phyloP scores from a whole-genome alignment of 1,284 basidiomycete species.

The Sutorius eximius region DNA sequence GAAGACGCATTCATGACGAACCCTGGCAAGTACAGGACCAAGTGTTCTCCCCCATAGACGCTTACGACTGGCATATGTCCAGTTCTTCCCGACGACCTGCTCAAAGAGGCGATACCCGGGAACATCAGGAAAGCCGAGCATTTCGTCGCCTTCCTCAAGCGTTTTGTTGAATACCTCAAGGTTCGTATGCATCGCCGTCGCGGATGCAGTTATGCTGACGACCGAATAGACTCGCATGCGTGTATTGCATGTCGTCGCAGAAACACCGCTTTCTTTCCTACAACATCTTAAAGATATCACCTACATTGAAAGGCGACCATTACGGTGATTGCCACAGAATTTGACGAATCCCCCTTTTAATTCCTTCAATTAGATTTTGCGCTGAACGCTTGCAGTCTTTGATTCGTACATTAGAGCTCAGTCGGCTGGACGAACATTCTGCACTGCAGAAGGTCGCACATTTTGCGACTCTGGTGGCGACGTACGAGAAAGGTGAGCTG shows the following conservation, averaged over 20 bases:
- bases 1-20: conserved; percentile 90
- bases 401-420: conserved; percentile 91
- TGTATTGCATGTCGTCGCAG: conserved; percentile 98
- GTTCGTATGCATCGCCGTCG: conserved; percentile 40
- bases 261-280: conserved; percentile 96
- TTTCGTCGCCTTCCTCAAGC: conserved; percentile 97
- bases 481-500: conserved; percentile 89
- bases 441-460: conserved; percentile 93
- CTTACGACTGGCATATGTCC: conserved; percentile 6
- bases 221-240: conserved; percentile 84
- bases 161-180: conserved; percentile 99
- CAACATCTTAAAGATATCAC: conserved; percentile 99
- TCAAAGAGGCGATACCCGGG: conserved; percentile 95
- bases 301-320: conserved; percentile 95
- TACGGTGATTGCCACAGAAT: conserved; percentile 57
- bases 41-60: background rate
- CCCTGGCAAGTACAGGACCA: conserved; percentile 56
- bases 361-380: conserved; percentile 71
- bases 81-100: conserved; percentile 93
- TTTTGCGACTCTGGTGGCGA: conserved; percentile 96
- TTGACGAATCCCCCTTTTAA: conserved; percentile 1
- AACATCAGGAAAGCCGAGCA: conserved; percentile 99
- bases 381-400: conserved; percentile 94
- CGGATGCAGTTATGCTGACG: conserved; percentile 16
- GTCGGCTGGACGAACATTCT: conserved; percentile 87